Evolutionary conservation across 371 early-diverging fungal genomes (phyloP).

Genomic region (Syncephalastrum monosporum): DNA sequence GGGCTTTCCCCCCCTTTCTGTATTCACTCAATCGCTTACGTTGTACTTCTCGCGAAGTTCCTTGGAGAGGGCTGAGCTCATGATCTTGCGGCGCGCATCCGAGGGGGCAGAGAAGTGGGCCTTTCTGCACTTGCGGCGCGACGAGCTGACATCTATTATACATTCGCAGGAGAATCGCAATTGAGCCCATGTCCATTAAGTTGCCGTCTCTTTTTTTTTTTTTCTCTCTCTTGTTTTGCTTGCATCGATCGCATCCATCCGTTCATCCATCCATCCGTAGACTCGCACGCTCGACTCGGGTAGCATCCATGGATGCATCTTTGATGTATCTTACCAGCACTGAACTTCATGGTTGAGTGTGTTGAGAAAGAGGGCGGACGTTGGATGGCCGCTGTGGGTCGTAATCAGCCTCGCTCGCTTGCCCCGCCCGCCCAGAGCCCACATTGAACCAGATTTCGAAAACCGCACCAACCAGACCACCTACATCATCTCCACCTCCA

Average conservation of each 20-base stretch:
- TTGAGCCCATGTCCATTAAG: background rate
- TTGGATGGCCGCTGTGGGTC: too few relatives aligned
- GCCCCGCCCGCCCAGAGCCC: too few relatives aligned
- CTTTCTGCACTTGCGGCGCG: slow-evolving; percentile 95
- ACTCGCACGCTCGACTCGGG: slow-evolving; percentile 16
- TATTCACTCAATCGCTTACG: slow-evolving; percentile 47
- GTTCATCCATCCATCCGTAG: slow-evolving; percentile 16
- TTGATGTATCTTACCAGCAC: slow-evolving; percentile 31
- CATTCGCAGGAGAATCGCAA: background rate
- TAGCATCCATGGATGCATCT: slow-evolving; percentile 1
- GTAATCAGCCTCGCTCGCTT: too few relatives aligned
- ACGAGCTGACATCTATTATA: slow-evolving; percentile 84
- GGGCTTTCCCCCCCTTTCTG: slow-evolving; percentile 8
- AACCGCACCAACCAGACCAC: too few relatives aligned
- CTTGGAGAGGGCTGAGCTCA: slow-evolving; percentile 96
- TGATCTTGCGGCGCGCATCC: slow-evolving; percentile 90
- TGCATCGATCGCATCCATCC: slow-evolving; percentile 10
- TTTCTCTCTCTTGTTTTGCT: background rate
- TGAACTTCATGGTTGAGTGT: slow-evolving; percentile 37
- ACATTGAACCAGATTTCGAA: too few relatives aligned
- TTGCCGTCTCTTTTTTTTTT: background rate
- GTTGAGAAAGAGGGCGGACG: slow-evolving; percentile 10
- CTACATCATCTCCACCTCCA: too few relatives aligned
- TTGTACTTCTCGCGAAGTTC: slow-evolving; percentile 96
- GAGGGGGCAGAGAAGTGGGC: slow-evolving; percentile 99